Percentiles rank a stretch among this genome's conserved stretches.
Conservation (phyloP, 805 yeast genomes). For the Candida orba region DNA sequence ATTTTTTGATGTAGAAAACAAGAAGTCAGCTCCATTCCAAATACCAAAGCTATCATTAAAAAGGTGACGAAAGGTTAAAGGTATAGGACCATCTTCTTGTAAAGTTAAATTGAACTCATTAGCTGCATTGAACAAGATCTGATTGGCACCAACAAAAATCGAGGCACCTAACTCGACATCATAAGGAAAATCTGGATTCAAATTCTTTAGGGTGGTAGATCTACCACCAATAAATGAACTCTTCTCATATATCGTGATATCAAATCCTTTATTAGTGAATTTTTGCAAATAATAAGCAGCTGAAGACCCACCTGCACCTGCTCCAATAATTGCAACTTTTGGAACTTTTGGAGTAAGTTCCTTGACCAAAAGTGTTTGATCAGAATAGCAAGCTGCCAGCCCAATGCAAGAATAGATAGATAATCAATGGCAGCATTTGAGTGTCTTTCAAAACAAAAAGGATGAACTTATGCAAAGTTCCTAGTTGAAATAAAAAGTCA, state of each 20-base stretch:
- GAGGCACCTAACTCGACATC: conserved; percentile 40
- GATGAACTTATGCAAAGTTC: no score
- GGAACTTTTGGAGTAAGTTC: background rate
- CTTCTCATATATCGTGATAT: conserved; percentile 37
- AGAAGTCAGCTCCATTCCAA: conserved; percentile 31
- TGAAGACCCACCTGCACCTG: conserved; percentile 46
- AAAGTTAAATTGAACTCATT: conserved; percentile 27
- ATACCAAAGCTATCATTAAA: conserved; percentile 23
- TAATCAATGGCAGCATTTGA: no score
- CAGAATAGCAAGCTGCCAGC: no score
- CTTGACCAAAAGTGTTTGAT: background rate
- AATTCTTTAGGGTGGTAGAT: conserved; percentile 29
- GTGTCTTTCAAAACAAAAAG: no score
- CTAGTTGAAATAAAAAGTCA: no score
- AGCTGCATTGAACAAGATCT: conserved; percentile 32
- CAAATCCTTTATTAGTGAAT: conserved; percentile 26
- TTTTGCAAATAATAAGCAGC: conserved; percentile 39
- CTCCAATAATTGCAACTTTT: conserved; percentile 38
- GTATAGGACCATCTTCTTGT: conserved; percentile 7
- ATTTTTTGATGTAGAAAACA: conserved; percentile 8
- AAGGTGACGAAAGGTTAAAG: conserved; percentile 9
- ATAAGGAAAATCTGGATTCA: conserved; percentile 12
- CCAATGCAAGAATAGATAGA: no score
- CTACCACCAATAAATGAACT: conserved; percentile 39
- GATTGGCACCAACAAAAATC: conserved; percentile 34